Percentiles rank a stretch among this genome's conserved stretches.
phyloP scores from a whole-genome alignment of 139 green algal genomes.

The Volvox reticuliferus region DNA sequence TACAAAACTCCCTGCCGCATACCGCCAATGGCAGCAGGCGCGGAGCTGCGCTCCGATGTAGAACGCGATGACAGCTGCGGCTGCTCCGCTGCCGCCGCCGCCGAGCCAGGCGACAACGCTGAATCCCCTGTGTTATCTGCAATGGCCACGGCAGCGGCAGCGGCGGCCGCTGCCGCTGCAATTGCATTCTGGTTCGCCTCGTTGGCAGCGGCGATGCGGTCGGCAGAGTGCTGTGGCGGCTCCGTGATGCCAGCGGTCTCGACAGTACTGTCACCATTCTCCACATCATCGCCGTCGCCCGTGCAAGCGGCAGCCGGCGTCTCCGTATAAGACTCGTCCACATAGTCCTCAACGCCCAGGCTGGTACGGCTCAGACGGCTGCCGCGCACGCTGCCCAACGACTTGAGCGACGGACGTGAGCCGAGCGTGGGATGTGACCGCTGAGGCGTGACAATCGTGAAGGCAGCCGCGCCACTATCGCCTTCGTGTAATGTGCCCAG shows the following conservation, averaged over 20 bases:
- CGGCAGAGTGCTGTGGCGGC: not conserved
- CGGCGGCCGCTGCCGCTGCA: not conserved
- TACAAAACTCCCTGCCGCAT: conserved; percentile 24
- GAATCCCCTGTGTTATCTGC: not conserved
- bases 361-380: conserved; percentile 39
- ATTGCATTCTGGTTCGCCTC: conserved; percentile 16
- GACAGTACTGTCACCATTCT: too few species aligned
- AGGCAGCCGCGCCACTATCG: not conserved
- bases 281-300: not conserved
- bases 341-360: conserved; percentile 15
- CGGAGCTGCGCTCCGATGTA: not conserved
- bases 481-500: not conserved
- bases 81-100: not conserved
- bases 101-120: too few species aligned
- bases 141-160: not conserved
- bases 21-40: conserved; percentile 14
- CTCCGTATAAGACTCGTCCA: conserved; percentile 24
- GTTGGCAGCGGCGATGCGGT: not conserved
- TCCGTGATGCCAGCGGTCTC: not conserved
- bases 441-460: not conserved
- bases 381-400: not conserved
- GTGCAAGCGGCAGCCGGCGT: not conserved
- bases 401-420: not conserved
- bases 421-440: not conserved
- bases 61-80: not conserved